Evolutionary conservation across 805 yeast species (phyloP).

Genomic region (Hyphopichia homilentoma): DNA sequence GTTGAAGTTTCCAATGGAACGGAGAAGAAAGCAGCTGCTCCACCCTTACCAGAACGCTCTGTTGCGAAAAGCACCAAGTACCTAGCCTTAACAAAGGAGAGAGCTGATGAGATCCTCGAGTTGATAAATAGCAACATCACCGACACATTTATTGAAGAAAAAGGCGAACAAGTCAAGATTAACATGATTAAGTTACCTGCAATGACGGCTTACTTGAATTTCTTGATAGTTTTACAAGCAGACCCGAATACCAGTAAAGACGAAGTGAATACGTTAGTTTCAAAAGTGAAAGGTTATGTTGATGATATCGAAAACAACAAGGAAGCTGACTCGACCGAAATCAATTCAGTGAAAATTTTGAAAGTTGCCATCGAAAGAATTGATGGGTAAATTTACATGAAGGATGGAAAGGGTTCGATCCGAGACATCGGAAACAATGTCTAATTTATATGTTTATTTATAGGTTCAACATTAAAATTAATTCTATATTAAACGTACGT

Average conservation of each 20-base stretch:
- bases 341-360: slow-evolving; percentile 32
- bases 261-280: too few species aligned
- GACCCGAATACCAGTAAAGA: too few species aligned
- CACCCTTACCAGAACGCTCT: slow-evolving; percentile 34
- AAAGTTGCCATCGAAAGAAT: slow-evolving; percentile 34
- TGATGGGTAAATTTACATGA: too few species aligned
- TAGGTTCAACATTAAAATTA: too few species aligned
- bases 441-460: too few species aligned
- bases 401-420: neutral
- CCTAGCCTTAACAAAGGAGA: slow-evolving; percentile 39
- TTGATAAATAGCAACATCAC: slow-evolving; percentile 37
- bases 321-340: slow-evolving; percentile 13
- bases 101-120: slow-evolving; percentile 41
- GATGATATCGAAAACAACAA: slow-evolving; percentile 6
- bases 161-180: too few species aligned
- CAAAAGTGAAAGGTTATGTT: too few species aligned
- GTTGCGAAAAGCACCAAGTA: slow-evolving; percentile 27
- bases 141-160: slow-evolving; percentile 36
- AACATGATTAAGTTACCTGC: slow-evolving; percentile 29
- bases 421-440: too few species aligned
- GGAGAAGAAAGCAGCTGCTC: slow-evolving; percentile 12
- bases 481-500: too few species aligned
- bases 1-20: slow-evolving; percentile 1
- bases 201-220: slow-evolving; percentile 49
- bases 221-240: slow-evolving; percentile 34